These are phyloP conservation scores for Paracoccidioides brasiliensis DNA, from an alignment of 2,329 filamentous ascomycete genomes.

Conservation along the genomic window DNA sequence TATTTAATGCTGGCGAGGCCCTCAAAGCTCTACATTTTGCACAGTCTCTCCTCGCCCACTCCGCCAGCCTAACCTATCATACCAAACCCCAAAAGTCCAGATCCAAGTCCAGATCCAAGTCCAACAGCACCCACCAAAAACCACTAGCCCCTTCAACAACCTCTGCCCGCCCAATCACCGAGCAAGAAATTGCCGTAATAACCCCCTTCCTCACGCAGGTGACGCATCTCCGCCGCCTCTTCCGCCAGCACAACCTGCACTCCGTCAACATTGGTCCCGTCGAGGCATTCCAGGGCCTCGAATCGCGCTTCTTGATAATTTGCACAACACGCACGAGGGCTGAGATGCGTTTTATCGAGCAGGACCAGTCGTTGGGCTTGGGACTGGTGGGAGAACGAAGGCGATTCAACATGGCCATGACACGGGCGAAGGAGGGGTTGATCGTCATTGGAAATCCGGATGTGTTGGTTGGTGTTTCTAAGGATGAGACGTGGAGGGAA, in stretches of 20 bases:
- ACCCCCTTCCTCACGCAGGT: slow-evolving; percentile 35
- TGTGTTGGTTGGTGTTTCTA: slow-evolving; percentile 18
- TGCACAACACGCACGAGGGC: slow-evolving; percentile 29
- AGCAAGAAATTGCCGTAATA: slow-evolving; percentile 32
- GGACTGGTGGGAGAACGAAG: slow-evolving; percentile 28
- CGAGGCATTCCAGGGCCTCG: slow-evolving; percentile 36
- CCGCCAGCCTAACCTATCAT: slow-evolving; percentile 14
- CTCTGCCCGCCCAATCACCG: slow-evolving; percentile 13
- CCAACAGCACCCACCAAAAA: slow-evolving; percentile 8
- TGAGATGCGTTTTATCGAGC: slow-evolving; percentile 11
- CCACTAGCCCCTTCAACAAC: neutral
- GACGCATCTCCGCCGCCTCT: slow-evolving; percentile 23
- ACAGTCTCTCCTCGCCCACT: slow-evolving; percentile 15
- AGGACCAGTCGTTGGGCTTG: slow-evolving; percentile 13
- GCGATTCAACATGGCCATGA: slow-evolving; percentile 35
- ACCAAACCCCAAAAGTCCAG: slow-evolving; percentile 16
- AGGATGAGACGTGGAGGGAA: slow-evolving; percentile 26
- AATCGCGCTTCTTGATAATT: slow-evolving; percentile 32
- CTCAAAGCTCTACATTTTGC: slow-evolving; percentile 10
- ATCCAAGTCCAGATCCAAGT: slow-evolving; percentile 10
- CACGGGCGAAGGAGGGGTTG: slow-evolving; percentile 31
- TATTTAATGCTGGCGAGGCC: slow-evolving; percentile 14
- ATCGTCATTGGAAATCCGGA: slow-evolving; percentile 31
- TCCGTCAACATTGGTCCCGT: slow-evolving; percentile 34
- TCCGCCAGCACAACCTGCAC: slow-evolving; percentile 22